Conservation (phyloP, 768 basidiomycete genomes). For the Hygrophorus pudorinus region DNA sequence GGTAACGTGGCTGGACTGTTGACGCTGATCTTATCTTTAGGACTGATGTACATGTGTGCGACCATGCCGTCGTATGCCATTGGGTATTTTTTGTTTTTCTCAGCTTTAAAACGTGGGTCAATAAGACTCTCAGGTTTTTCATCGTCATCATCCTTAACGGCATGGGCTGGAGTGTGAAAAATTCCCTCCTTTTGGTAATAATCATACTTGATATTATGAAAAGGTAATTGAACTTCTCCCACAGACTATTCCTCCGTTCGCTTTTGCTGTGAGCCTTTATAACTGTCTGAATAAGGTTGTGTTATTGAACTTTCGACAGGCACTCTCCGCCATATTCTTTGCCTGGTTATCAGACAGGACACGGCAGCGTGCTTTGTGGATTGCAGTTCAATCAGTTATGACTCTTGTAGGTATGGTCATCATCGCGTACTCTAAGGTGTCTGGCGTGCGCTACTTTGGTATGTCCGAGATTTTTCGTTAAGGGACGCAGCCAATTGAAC, state of each 20-base stretch:
- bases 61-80: slow-evolving; percentile 41
- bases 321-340: slow-evolving; percentile 21
- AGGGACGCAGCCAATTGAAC: background rate
- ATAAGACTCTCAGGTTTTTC: slow-evolving; percentile 25
- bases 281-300: background rate
- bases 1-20: background rate
- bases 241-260: slow-evolving; percentile 40
- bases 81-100: slow-evolving; percentile 22
- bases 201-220: slow-evolving; percentile 1
- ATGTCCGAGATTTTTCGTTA: slow-evolving; percentile 4
- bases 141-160: slow-evolving; percentile 37
- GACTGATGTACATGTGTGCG: slow-evolving; percentile 40
- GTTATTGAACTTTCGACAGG: no score
- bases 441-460: slow-evolving; percentile 36
- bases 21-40: slow-evolving; percentile 14
- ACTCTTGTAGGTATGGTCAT: slow-evolving; percentile 32
- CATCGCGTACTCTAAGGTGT: slow-evolving; percentile 26
- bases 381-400: slow-evolving; percentile 30
- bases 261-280: slow-evolving; percentile 31
- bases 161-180: slow-evolving; percentile 36
- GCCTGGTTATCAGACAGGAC: slow-evolving; percentile 38
- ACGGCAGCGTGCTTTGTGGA: slow-evolving; percentile 30
- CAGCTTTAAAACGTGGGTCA: background rate
- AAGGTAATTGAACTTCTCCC: background rate
- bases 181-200: slow-evolving; percentile 32